Percentiles rank a stretch among this genome's conserved stretches.
phyloP scores from a whole-genome alignment of 31 red algal genomes.

The Porphyra umbilicalis region DNA sequence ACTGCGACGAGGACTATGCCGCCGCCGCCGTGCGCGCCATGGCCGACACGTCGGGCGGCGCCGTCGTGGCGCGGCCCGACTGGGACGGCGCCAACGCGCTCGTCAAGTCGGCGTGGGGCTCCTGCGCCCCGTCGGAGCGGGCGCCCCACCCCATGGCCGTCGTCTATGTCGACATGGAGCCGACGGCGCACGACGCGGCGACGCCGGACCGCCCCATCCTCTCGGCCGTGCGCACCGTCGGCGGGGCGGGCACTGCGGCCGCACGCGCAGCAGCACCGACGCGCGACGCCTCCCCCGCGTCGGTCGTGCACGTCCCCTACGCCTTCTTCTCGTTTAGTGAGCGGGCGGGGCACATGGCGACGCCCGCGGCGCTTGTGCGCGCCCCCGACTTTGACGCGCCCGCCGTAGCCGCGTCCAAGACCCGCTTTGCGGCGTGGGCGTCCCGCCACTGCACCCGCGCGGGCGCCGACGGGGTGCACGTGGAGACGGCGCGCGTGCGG shows the following conservation, averaged over 20 bases:
- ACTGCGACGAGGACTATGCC: not conserved
- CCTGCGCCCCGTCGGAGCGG: not conserved
- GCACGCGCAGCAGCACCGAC: not conserved
- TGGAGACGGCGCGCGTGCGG: not conserved
- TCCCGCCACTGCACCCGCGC: not conserved
- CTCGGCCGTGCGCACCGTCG: not conserved
- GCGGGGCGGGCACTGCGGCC: not conserved
- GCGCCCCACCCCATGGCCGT: not conserved
- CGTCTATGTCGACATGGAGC: not conserved
- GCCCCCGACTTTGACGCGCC: not conserved
- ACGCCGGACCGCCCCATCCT: not conserved
- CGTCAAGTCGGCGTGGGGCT: not conserved
- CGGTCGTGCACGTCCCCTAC: not conserved
- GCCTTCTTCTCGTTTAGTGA: not conserved
- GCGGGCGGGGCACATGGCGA: not conserved
- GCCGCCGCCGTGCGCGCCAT: not conserved
- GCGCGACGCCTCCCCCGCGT: not conserved
- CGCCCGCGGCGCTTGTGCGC: not conserved
- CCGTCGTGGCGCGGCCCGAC: not conserved
- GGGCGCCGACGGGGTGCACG: not conserved
- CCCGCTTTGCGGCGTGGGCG: slow-evolving; percentile 1
- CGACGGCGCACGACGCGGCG: not conserved
- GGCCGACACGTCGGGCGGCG: not conserved
- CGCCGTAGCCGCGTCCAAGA: not conserved
- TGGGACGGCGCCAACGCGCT: not conserved